phyloP scores from a whole-genome alignment of 2,329 filamentous ascomycete genomes.

The Lecanicillium sp. region DNA sequence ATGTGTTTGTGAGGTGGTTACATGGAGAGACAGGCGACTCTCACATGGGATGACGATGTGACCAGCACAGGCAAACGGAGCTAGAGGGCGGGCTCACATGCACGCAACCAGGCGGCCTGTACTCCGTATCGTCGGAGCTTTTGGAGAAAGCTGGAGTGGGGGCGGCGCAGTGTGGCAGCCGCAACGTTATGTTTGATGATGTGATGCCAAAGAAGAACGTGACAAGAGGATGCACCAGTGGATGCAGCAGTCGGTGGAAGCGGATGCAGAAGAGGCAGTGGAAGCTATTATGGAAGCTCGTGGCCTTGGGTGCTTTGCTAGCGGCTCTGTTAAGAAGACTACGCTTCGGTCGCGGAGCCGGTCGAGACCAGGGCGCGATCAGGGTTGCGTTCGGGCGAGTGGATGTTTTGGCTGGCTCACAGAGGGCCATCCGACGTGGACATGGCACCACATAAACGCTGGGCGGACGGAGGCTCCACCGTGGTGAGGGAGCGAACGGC shows the following conservation, averaged over 20 bases:
- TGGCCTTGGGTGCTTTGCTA: no score
- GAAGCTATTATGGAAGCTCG: no score
- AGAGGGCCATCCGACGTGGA: no score
- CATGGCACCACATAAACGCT: no score
- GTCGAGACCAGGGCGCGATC: neutral
- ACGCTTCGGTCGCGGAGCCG: neutral
- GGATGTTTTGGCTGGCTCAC: conserved; percentile 8
- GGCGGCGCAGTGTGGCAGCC: neutral
- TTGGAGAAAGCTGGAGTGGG: neutral
- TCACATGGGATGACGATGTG: conserved; percentile 5
- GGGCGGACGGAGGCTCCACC: no score
- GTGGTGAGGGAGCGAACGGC: no score
- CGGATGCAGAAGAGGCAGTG: no score
- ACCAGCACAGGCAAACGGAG: neutral
- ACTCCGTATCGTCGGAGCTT: neutral
- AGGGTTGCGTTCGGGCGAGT: conserved; percentile 8
- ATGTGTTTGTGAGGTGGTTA: conserved; percentile 1
- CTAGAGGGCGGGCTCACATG: neutral
- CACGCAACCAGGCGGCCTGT: neutral
- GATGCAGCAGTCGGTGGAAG: no score
- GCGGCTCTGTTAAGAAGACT: neutral
- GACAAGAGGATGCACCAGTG: no score
- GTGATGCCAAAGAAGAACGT: no score
- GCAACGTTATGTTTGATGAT: no score
- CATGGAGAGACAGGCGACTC: neutral